Evolutionary conservation across 257 asterid genomes (phyloP), one percentile per base, ranked within the genome.

Genomic region (Primulina eburnea): DNA sequence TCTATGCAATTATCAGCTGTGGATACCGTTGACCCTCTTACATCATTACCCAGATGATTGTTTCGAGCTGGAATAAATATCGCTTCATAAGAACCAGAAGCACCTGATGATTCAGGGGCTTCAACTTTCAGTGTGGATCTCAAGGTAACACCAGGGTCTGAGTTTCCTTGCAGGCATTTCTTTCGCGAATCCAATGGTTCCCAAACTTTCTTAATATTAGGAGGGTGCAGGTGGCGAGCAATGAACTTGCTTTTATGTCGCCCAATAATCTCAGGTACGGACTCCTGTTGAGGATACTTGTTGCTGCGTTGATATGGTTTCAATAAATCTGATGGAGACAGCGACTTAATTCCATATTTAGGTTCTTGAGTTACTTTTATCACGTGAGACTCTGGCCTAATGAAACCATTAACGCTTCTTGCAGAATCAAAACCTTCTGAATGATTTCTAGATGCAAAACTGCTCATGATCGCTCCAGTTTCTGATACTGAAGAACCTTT

Each of bases 161-260:
- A 85, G 79, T 86, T 83, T 82, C 96, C 86, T 34, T 89, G 80
- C 33, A 77, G 62, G 71, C 82, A 85, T 80, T 87, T 87, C 87
- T 88, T 92, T 64, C 80, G 91, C 29, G 89, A 83, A 77, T 89
- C 97, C 84, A 87, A 75, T 65, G 99, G 99, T 80, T 94, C 99
- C 99, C 99, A 94, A 63, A 89, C 96, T 83, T 89, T 89, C 86
- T 85, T 89, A 57, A 82, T 76, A 72, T 59, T 74, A 69, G 82
- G 80, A 75, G 83, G 77, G 79, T 50, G 7, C 8, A 17, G 20
- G 20, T 76, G 74, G 26, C 82, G 81, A 72, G 70, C 33, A 52
- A 60, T 65, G 32, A 57, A 68, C 86, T 84, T 92, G 81, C 76
- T 82, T 79, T 87, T 90, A 73, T 85, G 79, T 79, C 87, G 87